Evolutionary conservation across 371 early-diverging fungal genomes (phyloP), one percentile per base, ranked within the genome.

Genomic region (Umbelopsis sp.): DNA sequence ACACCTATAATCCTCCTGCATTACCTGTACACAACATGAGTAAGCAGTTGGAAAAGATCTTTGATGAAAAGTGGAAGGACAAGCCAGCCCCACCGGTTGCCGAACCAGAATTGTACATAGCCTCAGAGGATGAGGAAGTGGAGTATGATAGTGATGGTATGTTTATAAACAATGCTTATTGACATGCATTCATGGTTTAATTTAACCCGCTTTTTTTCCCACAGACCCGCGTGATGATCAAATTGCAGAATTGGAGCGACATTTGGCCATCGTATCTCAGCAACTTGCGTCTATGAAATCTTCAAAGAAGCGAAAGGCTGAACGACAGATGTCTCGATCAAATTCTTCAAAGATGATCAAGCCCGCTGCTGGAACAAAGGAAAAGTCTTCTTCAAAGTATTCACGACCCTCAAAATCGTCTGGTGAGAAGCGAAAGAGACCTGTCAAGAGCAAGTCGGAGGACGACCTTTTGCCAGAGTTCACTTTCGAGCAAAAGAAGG

Each of bases 21-120:
- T 86, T 93, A 22, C 96, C 95, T 2, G 96, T 99, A 0, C 92
- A 97, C 78, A 80, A 88, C 20, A 91, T 93, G 83, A 97, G 95
- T 0, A 81, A 86, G 53, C 81, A 87, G 35, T 74, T 97, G 63
- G 96, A 97, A 74, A 81, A 80, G 18, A 82, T 92, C 5, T 98
- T 98, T 80, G 91, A 97, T 53, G 76, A 81, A 10, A 96, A 94
- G 70, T 97, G 96, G 97, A 76, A 80, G 18, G 87, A 90, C 45
- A 82, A 78, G 69, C 94, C 93, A 7, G 68, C 76, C 3, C 74
- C 74, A 9, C 70, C 66, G 16, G 63, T 29, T 64, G 62, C 62
- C 8, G 63, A 68, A 63, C 68, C 62, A 16, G 63, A 68, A 48
- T 44, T 37, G n/a, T 65, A 69, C 12, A 41, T 57, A 22, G 71